phyloP scores from a whole-genome alignment of 2,329 filamentous ascomycete genomes.

The Fusarium guadeloupense region DNA sequence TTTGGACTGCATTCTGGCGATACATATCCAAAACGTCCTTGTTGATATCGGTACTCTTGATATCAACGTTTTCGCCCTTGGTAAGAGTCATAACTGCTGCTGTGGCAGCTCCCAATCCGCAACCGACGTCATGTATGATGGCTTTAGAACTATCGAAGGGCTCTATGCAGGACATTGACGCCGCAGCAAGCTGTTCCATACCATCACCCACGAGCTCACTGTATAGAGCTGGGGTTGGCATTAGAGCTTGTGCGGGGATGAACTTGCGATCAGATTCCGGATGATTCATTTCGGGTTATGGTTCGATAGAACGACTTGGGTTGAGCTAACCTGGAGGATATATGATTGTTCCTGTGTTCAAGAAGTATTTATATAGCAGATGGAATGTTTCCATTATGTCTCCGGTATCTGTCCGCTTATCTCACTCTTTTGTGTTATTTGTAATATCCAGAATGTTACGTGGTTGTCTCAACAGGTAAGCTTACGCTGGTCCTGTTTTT shows the following conservation, averaged over 20 bases:
- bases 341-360: not conserved
- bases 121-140: slow-evolving; percentile 10
- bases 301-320: no score
- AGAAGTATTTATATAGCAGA: no score
- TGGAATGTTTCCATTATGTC: no score
- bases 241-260: not conserved
- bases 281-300: slow-evolving; percentile 11
- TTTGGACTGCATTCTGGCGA: not conserved
- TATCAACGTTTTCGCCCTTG: accelerated
- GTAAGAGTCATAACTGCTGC: not conserved
- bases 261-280: not conserved
- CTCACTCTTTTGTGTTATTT: no score
- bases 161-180: not conserved
- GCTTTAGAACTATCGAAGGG: accelerated
- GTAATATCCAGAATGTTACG: no score
- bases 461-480: no score
- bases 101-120: slow-evolving; percentile 7
- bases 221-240: slow-evolving; percentile 13
- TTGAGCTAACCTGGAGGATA: no score
- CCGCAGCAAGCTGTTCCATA: slow-evolving; percentile 3
- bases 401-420: no score
- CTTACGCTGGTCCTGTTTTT: no score
- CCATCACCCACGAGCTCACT: not conserved
- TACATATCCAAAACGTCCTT: accelerated
- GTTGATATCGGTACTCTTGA: slow-evolving; percentile 9